Evolutionary conservation across 2,329 filamentous ascomycete genomes (phyloP).

Genomic region (Pestalotiopsis sp.): DNA sequence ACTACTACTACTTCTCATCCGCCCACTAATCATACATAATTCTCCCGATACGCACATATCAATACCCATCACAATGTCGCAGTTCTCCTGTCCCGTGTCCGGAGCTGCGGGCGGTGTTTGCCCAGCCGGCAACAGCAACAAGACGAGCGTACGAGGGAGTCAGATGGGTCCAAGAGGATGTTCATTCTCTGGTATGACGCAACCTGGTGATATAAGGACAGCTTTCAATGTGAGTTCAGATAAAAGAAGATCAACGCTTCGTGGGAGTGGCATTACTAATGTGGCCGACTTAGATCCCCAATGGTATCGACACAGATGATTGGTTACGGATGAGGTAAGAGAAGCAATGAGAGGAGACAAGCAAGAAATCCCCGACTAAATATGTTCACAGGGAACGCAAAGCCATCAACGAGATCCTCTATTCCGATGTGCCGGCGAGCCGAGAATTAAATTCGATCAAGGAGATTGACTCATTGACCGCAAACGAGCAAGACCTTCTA

Average conservation of each 20-base stretch:
- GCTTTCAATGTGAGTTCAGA: constrained; percentile 27
- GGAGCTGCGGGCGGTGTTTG: constrained; percentile 25
- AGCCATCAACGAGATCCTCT: constrained; percentile 50
- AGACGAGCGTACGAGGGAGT: constrained; percentile 25
- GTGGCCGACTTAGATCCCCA: constrained; percentile 38
- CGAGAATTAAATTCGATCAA: constrained; percentile 41
- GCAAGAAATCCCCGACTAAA: not conserved
- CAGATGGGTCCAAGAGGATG: constrained; percentile 35
- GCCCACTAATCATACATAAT: not conserved
- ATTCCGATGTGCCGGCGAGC: constrained; percentile 42
- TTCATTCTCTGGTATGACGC: constrained; percentile 35
- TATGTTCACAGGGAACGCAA: constrained; percentile 40
- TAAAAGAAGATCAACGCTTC: no score
- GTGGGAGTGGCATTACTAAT: not conserved
- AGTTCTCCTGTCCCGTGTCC: constrained; percentile 30
- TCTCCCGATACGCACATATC: not conserved
- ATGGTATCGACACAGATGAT: constrained; percentile 44
- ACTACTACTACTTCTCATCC: not conserved
- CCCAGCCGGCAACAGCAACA: constrained; percentile 25
- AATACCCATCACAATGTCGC: constrained; percentile 17
- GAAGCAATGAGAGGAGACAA: not conserved
- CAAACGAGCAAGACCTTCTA: constrained; percentile 48
- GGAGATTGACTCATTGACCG: constrained; percentile 50
- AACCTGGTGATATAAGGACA: constrained; percentile 35
- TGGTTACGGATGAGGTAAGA: constrained; percentile 45